phyloP scores from a whole-genome alignment of 2,329 filamentous ascomycete species.

The Fusarium mundagurra region DNA sequence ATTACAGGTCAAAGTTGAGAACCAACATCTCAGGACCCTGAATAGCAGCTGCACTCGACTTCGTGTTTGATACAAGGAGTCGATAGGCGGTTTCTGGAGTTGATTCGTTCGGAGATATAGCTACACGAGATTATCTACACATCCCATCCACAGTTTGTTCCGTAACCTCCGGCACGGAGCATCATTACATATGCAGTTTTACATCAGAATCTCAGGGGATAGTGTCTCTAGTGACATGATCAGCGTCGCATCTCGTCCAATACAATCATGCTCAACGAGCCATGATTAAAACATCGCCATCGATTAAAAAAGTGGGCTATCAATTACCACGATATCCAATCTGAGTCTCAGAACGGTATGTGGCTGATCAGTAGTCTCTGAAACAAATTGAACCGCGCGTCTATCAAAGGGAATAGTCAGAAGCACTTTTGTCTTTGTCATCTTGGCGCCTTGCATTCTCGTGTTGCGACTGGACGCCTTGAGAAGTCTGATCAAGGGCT shows the following conservation, averaged over 20 bases:
- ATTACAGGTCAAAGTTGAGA: not conserved
- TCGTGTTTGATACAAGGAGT: not conserved
- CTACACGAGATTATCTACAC: constrained; percentile 6
- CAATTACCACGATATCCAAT: constrained; percentile 13
- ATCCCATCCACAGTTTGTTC: constrained; percentile 2
- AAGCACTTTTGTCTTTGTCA: constrained; percentile 11
- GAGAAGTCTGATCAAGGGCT: not conserved
- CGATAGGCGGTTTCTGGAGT: not conserved
- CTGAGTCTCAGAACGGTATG: not conserved
- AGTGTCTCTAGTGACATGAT: constrained; percentile 10
- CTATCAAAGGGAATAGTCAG: constrained; percentile 8
- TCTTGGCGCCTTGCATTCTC: not conserved
- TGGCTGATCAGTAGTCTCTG: constrained; percentile 17
- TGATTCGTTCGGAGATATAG: constrained; percentile 18
- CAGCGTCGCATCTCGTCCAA: not conserved
- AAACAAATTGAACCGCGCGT: constrained; percentile 22
- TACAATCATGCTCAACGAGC: not conserved
- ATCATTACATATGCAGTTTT: constrained; percentile 33
- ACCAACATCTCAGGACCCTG: not conserved
- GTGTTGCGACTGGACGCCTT: constrained; percentile 22
- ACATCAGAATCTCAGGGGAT: constrained; percentile 27
- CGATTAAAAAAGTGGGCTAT: constrained; percentile 22
- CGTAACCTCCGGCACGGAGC: constrained; percentile 13
- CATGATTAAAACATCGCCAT: constrained; percentile 6
- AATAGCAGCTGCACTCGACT: not conserved